phyloP scores from a whole-genome alignment of 495 filamentous ascomycete genomes.

The Lasiosphaeris hirsuta region DNA sequence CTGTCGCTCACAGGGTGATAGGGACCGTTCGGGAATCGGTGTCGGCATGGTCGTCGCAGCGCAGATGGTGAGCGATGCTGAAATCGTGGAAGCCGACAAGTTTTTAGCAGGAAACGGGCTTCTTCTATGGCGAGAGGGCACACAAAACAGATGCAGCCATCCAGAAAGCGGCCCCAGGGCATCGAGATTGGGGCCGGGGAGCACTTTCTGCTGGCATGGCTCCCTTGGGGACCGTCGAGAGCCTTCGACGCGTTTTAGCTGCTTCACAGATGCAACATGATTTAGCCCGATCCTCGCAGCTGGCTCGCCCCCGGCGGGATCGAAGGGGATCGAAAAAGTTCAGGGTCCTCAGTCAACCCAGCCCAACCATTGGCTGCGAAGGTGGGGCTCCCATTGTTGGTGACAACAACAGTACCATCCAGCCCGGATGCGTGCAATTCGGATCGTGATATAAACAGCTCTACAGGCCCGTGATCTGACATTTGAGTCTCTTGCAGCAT shows the following conservation, averaged over 20 bases:
- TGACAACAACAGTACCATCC: conserved; percentile 2
- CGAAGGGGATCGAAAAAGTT: conserved; percentile 22
- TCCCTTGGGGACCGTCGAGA: not conserved
- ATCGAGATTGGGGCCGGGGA: conserved; percentile 19
- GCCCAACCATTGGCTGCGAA: conserved; percentile 5
- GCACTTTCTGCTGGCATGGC: conserved; percentile 12
- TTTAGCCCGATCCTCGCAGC: conserved; percentile 20
- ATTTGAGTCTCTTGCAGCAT: too few relatives aligned
- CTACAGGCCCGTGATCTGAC: too few relatives aligned
- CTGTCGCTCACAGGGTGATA: too few relatives aligned
- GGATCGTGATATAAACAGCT: too few relatives aligned
- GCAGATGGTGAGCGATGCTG: not conserved
- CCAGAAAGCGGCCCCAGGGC: conserved; percentile 3
- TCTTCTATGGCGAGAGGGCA: conserved; percentile 8
- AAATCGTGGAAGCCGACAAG: not conserved
- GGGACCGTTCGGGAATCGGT: too few relatives aligned
- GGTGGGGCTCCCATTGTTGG: not conserved
- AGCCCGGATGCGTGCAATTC: not conserved
- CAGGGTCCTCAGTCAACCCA: conserved; percentile 20
- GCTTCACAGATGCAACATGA: conserved; percentile 28
- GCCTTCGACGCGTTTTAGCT: conserved; percentile 8
- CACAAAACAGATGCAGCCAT: conserved; percentile 4
- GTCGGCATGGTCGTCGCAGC: too few relatives aligned
- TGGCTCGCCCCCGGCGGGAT: conserved; percentile 9
- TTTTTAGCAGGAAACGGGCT: not conserved